These are phyloP conservation scores for Pelargonium fulgidum DNA, from an alignment of 441 rosid species.

Conservation along the genomic window DNA sequence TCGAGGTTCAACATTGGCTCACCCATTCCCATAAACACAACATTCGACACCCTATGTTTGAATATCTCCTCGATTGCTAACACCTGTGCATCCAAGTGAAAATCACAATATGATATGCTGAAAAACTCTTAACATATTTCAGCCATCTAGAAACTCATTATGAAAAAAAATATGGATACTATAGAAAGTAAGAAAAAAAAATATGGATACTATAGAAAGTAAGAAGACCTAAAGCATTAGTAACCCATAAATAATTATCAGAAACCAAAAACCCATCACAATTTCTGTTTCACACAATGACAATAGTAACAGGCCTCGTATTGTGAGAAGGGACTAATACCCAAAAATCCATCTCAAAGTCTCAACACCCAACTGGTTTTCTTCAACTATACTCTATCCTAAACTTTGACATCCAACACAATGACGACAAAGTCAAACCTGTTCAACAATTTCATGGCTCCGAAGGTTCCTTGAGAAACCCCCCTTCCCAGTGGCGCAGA, in stretches of 20 bases:
- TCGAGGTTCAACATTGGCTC: constrained; percentile 95
- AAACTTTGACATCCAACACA: neutral
- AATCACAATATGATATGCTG: constrained; percentile 15
- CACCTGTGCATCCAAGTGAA: constrained; percentile 38
- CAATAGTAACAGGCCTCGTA: neutral
- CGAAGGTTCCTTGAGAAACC: constrained; percentile 86
- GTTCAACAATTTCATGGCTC: constrained; percentile 83
- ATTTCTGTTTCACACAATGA: no score
- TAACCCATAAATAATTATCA: neutral
- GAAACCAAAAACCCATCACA: no score
- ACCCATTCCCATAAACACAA: constrained; percentile 98
- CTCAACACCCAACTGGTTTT: neutral
- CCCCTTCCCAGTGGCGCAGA: constrained; percentile 97
- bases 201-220: neutral
- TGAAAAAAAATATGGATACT: no score
- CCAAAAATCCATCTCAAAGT: neutral
- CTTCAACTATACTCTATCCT: neutral
- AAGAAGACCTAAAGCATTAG: neutral
- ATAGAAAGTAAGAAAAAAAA: no score
- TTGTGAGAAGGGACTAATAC: neutral
- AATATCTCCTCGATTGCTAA: constrained; percentile 84
- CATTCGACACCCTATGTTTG: constrained; percentile 87
- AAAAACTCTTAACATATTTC: no score
- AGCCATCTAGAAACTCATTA: no score
- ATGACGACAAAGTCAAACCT: constrained; percentile 38